Evolutionary conservation across 805 yeast species (phyloP), one percentile per base, ranked within the genome.

Genomic region (Cyberlindnera bimundalis): DNA sequence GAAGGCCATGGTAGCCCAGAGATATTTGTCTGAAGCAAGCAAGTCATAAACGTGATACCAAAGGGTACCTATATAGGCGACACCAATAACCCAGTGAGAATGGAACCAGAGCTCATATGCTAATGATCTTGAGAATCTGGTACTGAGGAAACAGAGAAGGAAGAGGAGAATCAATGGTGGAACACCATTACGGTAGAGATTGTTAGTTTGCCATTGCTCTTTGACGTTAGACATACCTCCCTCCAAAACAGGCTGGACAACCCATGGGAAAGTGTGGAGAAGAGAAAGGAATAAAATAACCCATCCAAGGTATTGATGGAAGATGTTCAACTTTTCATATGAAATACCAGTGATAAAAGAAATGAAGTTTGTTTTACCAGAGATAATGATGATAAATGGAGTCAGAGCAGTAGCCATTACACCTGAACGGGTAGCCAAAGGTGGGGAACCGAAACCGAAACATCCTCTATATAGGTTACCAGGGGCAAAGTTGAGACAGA

Each of bases 361-460:
- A 30, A 76, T 66, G 39, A 74, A 49, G 52, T 76, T 78, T 6
- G 74, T 54, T 53, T 78, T 77, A 2, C 82, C 81, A 0, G 78
- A 68, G 41, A 76, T 52, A 3, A 74, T 60, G 39, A 68, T 67
- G 28, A 76, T 56, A 50, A 74, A 72, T 0, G 82, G 81, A 7
- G 73, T 64, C 33, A 76, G 57, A 0, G 78, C 76, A 24, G 67
- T 60, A 1, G 76, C 68, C 69, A 71, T 68, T 21, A 74, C 45
- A 2, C 81, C 81, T 1, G 80, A 62, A 35, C 82, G 56, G 2
- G 73, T 70, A 0, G 78, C 78, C 26, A 78, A 44, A 9, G 81
- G 82, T n/a, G 81, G 78, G 3, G 78, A 65, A 2, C 82, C 83
- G 55, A 76, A 76, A 0, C 76, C 78, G 5, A 59, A 26, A 53